These are phyloP conservation scores for Mycena polygramma DNA, from an alignment of 768 basidiomycete genomes.

Conservation along the genomic window DNA sequence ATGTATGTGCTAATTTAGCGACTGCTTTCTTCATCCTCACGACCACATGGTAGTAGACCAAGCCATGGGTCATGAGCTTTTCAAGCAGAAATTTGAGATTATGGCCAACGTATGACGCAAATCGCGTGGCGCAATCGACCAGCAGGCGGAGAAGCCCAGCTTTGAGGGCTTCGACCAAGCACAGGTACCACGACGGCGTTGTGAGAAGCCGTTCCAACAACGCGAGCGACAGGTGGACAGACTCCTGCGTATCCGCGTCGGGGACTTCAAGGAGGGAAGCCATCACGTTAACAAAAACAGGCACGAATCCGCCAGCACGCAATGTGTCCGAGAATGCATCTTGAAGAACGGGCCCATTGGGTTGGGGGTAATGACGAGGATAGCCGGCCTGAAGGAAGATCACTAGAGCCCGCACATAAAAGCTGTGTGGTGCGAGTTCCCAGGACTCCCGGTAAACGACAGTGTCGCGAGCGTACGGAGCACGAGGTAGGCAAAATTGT, in stretches of 20 bases:
- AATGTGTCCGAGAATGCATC: constrained; percentile 7
- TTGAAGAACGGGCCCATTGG: constrained; percentile 4
- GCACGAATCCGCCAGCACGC: constrained; percentile 6
- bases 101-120: constrained; percentile 6
- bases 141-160: constrained; percentile 19
- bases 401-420: constrained; percentile 3
- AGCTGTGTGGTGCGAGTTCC: neutral
- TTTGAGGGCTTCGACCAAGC: constrained; percentile 20
- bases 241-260: neutral
- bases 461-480: neutral
- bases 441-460: constrained; percentile 2
- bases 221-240: constrained; percentile 12
- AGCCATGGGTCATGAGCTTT: neutral
- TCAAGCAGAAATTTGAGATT: neutral
- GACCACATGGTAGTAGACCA: constrained; percentile 7
- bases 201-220: constrained; percentile 15
- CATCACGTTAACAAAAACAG: constrained; percentile 13
- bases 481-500: constrained; percentile 11
- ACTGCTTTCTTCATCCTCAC: no score
- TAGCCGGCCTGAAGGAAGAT: constrained; percentile 8
- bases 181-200: constrained; percentile 14
- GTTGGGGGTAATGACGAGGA: neutral
- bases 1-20: neutral
- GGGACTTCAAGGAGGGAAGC: constrained; percentile 6
- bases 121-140: constrained; percentile 15